phyloP scores from a whole-genome alignment of 140 eudicot genomes.

The Oenanthe javanica region DNA sequence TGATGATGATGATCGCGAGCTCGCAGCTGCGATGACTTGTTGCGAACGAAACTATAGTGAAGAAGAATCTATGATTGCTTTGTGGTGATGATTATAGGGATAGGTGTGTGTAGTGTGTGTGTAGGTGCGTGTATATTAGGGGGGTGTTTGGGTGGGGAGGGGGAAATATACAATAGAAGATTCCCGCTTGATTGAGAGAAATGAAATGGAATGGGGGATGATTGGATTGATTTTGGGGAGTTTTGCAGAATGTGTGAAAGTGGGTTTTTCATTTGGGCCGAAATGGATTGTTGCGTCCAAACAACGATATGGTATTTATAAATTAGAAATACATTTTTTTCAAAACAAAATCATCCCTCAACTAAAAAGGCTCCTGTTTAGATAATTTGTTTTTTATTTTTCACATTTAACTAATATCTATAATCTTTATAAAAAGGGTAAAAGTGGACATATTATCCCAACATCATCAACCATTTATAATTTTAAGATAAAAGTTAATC shows the following conservation, averaged over 20 bases:
- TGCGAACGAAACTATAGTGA: neutral
- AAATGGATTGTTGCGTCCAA: neutral
- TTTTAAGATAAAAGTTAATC: too few relatives aligned
- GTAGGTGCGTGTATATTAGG: neutral
- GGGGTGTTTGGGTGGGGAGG: neutral
- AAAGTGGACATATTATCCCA: too few relatives aligned
- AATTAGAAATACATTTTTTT: too few relatives aligned
- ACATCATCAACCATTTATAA: too few relatives aligned
- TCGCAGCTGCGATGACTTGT: neutral
- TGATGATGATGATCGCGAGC: neutral
- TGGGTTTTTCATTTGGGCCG: neutral
- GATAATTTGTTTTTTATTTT: too few relatives aligned
- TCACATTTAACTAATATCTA: too few relatives aligned
- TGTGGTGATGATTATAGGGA: neutral
- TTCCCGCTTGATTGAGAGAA: constrained; percentile 8
- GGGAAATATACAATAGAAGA: neutral
- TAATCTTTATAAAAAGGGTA: too few relatives aligned
- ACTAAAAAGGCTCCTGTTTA: too few relatives aligned
- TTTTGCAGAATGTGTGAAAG: neutral
- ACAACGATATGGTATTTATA: too few relatives aligned
- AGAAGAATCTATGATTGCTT: constrained; percentile 9
- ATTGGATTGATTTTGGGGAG: neutral
- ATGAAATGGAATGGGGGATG: neutral
- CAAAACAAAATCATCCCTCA: too few relatives aligned
- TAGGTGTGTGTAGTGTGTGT: neutral